Evolutionary conservation across 371 early-diverging fungal species (phyloP).

Genomic region (Haplosporangium sp.): DNA sequence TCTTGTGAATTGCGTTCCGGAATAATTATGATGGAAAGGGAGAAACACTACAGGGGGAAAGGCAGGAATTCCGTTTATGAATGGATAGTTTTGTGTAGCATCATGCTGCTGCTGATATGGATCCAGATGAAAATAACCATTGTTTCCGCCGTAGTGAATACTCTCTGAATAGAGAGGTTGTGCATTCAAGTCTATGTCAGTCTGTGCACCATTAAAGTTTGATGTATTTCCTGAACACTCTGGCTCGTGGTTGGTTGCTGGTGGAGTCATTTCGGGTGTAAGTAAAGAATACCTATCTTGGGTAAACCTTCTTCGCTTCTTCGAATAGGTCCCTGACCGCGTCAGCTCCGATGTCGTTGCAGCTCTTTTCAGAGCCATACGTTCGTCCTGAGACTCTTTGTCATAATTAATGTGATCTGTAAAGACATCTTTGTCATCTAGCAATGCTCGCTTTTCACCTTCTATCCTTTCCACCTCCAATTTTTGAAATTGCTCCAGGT

Average conservation of each 20-base stretch:
- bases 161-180: background rate
- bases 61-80: background rate
- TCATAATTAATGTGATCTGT: background rate
- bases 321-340: background rate
- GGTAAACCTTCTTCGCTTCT: background rate
- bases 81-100: background rate
- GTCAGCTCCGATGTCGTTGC: background rate
- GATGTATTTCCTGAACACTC: background rate
- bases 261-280: constrained; percentile 20
- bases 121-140: background rate
- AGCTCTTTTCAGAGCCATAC: background rate
- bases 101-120: background rate
- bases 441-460: constrained; percentile 1
- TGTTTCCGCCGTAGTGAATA: background rate
- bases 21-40: background rate
- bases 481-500: constrained; percentile 48
- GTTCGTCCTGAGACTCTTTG: background rate
- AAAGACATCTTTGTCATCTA: background rate
- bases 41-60: background rate
- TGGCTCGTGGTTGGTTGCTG: background rate
- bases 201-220: no score
- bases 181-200: background rate
- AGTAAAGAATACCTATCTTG: constrained; percentile 2
- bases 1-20: background rate
- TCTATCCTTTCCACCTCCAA: constrained; percentile 32